Conservation (phyloP, 192 early-diverging fungal genomes). For the Coemansia sp. region DNA sequence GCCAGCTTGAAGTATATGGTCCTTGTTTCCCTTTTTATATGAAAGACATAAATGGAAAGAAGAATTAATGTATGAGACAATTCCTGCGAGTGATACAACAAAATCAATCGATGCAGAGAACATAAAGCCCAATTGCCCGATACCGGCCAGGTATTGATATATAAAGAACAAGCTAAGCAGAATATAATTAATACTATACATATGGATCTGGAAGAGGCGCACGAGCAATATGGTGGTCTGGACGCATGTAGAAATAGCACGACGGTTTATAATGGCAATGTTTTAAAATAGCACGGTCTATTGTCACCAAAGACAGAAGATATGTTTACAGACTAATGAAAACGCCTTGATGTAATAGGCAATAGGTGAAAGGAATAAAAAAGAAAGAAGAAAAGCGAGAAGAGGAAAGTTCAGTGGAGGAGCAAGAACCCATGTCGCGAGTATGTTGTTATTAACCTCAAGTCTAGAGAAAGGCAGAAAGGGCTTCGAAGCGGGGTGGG, state of each 20-base stretch:
- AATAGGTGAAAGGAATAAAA: conserved; percentile 9
- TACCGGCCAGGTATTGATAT: not conserved
- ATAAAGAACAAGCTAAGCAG: conserved; percentile 1
- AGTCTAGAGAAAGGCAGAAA: conserved; percentile 5
- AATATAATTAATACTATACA: not conserved
- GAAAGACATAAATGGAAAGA: not conserved
- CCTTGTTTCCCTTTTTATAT: not conserved
- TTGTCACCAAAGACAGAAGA: conserved; percentile 21
- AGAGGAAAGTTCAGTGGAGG: not conserved
- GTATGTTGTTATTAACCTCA: conserved; percentile 8
- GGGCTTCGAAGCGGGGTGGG: not conserved
- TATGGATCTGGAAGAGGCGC: not conserved
- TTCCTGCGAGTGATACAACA: conserved; percentile 2
- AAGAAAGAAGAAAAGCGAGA: not conserved
- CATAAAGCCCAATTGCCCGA: not conserved
- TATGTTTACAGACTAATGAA: conserved; percentile 25
- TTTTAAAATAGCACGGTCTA: conserved; percentile 23
- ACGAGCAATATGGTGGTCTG: conserved; percentile 4
- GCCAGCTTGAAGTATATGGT: not conserved
- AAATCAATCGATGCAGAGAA: conserved; percentile 5
- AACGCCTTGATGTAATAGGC: not conserved
- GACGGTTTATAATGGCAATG: conserved; percentile 11
- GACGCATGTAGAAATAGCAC: conserved; percentile 16
- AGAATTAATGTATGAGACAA: not conserved
- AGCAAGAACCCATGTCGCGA: not conserved